Evolutionary conservation across 2,329 filamentous ascomycete species (phyloP).

Genomic region (Aaosphaeria arxii): DNA sequence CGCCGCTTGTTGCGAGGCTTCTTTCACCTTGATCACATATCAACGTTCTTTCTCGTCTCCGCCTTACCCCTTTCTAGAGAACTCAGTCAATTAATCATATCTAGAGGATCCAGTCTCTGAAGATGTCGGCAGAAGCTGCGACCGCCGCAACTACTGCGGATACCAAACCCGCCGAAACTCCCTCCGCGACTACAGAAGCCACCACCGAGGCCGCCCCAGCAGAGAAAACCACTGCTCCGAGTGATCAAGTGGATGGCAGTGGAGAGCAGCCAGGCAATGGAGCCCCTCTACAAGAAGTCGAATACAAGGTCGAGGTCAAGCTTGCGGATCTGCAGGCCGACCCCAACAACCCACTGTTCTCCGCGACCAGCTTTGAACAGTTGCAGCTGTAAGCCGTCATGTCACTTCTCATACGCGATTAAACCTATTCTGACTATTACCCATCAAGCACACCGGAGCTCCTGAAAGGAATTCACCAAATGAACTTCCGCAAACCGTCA

Average conservation of each 20-base stretch:
- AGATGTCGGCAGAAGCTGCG: background rate
- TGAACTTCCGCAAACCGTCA: constrained; percentile 92
- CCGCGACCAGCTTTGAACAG: constrained; percentile 78
- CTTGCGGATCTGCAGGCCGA: constrained; percentile 86
- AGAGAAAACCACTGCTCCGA: background rate
- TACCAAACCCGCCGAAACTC: background rate
- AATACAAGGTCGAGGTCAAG: constrained; percentile 89
- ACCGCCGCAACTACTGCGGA: background rate
- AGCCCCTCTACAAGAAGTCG: constrained; percentile 61
- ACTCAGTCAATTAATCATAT: too few relatives aligned
- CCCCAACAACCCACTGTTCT: constrained; percentile 82
- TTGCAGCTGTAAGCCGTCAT: constrained; percentile 71
- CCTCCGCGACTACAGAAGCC: background rate
- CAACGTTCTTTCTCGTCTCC: too few relatives aligned
- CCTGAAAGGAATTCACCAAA: constrained; percentile 65
- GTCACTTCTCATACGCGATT: background rate
- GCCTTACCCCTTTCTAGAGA: too few relatives aligned
- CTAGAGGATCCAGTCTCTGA: too few relatives aligned
- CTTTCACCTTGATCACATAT: too few relatives aligned
- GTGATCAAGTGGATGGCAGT: constrained; percentile 46
- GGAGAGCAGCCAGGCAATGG: constrained; percentile 35
- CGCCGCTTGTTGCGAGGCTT: too few relatives aligned
- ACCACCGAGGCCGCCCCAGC: background rate
- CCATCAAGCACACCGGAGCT: constrained; percentile 42
- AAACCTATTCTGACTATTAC: too few relatives aligned